These are phyloP conservation scores for Saccharum officinarum DNA, from an alignment of 176 grass and related monocot genomes.

Conservation along the genomic window DNA sequence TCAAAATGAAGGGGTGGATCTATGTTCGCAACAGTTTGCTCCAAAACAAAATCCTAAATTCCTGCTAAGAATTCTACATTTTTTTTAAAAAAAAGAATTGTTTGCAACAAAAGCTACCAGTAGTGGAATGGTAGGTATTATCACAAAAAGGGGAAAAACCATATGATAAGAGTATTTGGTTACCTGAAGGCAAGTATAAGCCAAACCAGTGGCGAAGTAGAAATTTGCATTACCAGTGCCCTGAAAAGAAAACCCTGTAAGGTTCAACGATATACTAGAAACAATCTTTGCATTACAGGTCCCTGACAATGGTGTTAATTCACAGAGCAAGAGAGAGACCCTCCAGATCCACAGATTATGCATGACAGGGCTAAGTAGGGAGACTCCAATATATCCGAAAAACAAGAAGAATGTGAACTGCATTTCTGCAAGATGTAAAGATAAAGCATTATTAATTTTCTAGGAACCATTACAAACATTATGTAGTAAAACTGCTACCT, in stretches of 20 bases:
- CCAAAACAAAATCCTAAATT: not conserved
- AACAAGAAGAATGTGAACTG: constrained; percentile 94
- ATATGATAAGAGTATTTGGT: not conserved
- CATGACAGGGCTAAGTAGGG: constrained; percentile 94
- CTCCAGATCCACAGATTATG: constrained; percentile 99
- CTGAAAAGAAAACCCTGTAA: constrained; percentile 31
- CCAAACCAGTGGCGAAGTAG: constrained; percentile 86
- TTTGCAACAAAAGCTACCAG: not conserved
- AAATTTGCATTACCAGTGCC: constrained; percentile 99
- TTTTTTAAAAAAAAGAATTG: not conserved
- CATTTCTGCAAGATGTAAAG: constrained; percentile 78
- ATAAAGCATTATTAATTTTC: constrained; percentile 24
- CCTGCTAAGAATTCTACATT: not conserved
- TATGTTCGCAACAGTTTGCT: too few species aligned
- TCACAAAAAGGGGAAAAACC: not conserved
- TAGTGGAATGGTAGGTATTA: not conserved
- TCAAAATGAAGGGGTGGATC: not conserved
- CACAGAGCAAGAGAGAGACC: constrained; percentile 42
- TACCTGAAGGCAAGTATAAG: constrained; percentile 99
- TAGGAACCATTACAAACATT: constrained; percentile 19
- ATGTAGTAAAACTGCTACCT: not conserved
- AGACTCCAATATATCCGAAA: constrained; percentile 88
- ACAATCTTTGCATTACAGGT: not conserved
- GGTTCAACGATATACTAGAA: constrained; percentile 2
- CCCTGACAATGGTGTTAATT: not conserved